Base-by-base conservation (phyloP, 2,329 filamentous ascomycete species). In the Alternaria triticina region DNA sequence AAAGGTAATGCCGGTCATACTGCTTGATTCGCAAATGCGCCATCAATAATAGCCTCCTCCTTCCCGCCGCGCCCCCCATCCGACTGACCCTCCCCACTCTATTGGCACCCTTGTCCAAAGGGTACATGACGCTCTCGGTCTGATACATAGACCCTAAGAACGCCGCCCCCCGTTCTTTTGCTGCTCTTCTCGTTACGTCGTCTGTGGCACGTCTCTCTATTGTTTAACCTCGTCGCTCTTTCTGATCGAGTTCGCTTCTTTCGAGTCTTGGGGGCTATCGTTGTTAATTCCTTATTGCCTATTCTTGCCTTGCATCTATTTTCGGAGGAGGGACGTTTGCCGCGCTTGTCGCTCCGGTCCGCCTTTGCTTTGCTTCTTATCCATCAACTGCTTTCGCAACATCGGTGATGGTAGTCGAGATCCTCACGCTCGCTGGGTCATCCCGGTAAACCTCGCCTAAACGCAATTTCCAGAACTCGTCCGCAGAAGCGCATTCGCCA, bases 221-320 rank as follows among this genome's bases (percentile, higher is more conserved):
- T 63, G 70, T 69, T 74, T 68, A 65, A 59, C 63, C 57, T 68
- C 59, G 73, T 71, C 70, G 55, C 66, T 74, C 72, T 60, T 74
- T 76, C 46, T 64, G 52, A 17, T 45, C 59, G 33, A 61, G 54
- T 69, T 54, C 64, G 61, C 61, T 67, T 66, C 54, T 62, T 59
- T 47, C 49, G 50, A 56, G 52, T 33, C 30, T 61, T 59, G 51
- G 15, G 36, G 50, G 59, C 65, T 57, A 54, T 58, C 45, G 60
- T 67, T 65, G 62, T 62, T 58, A 59, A 59, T 57, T 61, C 40
- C 28, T 52, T 63, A 30, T 56, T 55, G 23, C 47, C 64, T 51
- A 47, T 46, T 40, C 57, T 56, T 52, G 45, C 51, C 25, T 28
- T 27, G 33, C 57, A 61, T 54, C 23, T 55, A 55, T 54, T 47